Conservation (phyloP, 2,329 filamentous ascomycete species). For the Diaporthe australafricana region DNA sequence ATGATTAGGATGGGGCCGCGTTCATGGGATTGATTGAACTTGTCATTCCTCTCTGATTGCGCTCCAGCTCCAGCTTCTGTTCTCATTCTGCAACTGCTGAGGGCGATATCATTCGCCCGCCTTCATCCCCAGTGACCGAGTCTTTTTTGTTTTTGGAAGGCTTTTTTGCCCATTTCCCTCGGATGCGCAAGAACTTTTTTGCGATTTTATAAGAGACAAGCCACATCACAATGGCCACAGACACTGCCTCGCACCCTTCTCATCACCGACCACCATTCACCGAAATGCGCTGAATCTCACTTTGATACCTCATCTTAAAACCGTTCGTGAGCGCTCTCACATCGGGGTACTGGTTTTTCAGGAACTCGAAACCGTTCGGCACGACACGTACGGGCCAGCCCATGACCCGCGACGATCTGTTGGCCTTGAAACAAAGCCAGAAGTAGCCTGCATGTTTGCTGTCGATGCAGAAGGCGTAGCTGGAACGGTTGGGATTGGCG, state of each 20-base stretch:
- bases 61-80: not conserved
- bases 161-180: not conserved
- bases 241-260: not conserved
- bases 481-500: conserved; percentile 92
- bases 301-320: conserved; percentile 86
- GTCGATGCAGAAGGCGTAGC: conserved; percentile 96
- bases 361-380: conserved; percentile 91
- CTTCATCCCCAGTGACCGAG: not conserved
- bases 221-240: not conserved
- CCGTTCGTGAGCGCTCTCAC: conserved; percentile 97
- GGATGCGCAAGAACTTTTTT: conserved; percentile 3
- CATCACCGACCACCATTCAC: conserved; percentile 38
- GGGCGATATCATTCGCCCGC: not conserved
- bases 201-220: conserved; percentile 27
- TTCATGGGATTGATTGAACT: too few species aligned
- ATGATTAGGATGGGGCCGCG: not conserved
- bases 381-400: conserved; percentile 91
- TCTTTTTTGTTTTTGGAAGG: not conserved
- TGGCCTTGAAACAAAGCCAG: conserved; percentile 95
- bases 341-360: conserved; percentile 90
- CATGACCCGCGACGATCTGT: conserved; percentile 76
- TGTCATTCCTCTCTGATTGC: not conserved
- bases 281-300: conserved; percentile 72
- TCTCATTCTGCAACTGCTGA: not conserved
- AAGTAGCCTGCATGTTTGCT: conserved; percentile 94